Evolutionary conservation across 2,329 filamentous ascomycete genomes (phyloP).

Genomic region (Colletotrichum somersetense): DNA sequence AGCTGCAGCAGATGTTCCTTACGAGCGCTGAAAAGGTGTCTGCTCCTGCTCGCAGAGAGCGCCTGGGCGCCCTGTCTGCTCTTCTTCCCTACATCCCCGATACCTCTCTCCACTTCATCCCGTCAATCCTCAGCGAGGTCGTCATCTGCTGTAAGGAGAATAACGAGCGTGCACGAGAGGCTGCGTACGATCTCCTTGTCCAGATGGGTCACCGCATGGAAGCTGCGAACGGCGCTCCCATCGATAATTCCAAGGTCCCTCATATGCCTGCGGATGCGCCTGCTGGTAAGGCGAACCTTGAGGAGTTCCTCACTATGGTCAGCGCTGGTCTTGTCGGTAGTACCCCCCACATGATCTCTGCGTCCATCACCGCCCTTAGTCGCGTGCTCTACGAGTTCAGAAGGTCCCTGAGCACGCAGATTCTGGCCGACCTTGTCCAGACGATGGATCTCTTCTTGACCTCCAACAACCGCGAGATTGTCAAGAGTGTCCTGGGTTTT

Average conservation of each 20-base stretch:
- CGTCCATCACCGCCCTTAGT: conserved; percentile 93
- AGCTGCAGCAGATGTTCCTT: conserved; percentile 86
- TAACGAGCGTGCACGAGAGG: conserved; percentile 92
- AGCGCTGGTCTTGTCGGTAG: conserved; percentile 93
- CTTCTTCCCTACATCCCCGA: conserved; percentile 84
- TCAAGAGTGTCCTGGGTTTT: conserved; percentile 93
- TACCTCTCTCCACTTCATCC: conserved; percentile 90
- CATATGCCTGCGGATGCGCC: conserved; percentile 88
- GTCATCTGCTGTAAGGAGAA: conserved; percentile 98
- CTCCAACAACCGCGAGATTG: conserved; percentile 96
- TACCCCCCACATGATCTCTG: conserved; percentile 97
- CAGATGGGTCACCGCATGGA: conserved; percentile 86
- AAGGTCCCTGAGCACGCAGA: conserved; percentile 73
- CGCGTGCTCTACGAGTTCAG: conserved; percentile 95
- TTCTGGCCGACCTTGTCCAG: conserved; percentile 86
- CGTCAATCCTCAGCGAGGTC: conserved; percentile 90
- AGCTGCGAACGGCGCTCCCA: conserved; percentile 74
- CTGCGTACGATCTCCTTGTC: conserved; percentile 91
- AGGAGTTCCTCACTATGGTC: conserved; percentile 99
- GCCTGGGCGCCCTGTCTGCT: conserved; percentile 84
- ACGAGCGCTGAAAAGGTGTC: conserved; percentile 86
- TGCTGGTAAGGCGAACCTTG: conserved; percentile 82
- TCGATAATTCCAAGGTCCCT: conserved; percentile 87
- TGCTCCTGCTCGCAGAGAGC: conserved; percentile 86
- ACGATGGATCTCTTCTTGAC: conserved; percentile 97